Evolutionary conservation across 306 rosid species (phyloP).

Genomic region (Cucumis melo): DNA sequence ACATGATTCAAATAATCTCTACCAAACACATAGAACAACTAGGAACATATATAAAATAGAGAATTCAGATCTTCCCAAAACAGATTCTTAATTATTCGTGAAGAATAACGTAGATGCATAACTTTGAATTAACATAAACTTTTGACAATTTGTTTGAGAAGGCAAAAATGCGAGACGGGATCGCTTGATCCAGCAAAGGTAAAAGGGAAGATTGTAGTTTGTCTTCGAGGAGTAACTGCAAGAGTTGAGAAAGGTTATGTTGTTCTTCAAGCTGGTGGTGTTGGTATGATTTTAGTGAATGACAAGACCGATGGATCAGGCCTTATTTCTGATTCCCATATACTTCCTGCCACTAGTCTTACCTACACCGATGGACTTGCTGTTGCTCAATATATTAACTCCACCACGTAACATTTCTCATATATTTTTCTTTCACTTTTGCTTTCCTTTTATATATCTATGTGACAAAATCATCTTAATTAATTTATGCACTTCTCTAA

Average conservation of each 20-base stretch:
- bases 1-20: no score
- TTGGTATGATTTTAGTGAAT: not conserved
- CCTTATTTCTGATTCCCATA: not conserved
- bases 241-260: not conserved
- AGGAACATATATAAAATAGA: no score
- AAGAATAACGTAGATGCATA: no score
- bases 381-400: not conserved
- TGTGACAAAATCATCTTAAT: no score
- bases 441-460: not conserved
- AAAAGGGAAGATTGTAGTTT: slow-evolving; percentile 4
- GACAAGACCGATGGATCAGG: not conserved
- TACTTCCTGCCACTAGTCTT: not conserved
- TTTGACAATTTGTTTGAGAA: not conserved
- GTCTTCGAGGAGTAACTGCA: not conserved
- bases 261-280: not conserved
- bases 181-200: not conserved
- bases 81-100: no score
- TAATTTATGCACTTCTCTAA: not conserved
- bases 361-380: not conserved
- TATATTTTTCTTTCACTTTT: not conserved
- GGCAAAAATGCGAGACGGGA: not conserved
- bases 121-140: no score
- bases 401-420: not conserved
- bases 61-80: no score
- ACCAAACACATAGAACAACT: no score